Evolutionary conservation across 1,284 basidiomycete species (phyloP), one percentile per base, ranked within the genome.

Genomic region (Cryptococcus sp.): DNA sequence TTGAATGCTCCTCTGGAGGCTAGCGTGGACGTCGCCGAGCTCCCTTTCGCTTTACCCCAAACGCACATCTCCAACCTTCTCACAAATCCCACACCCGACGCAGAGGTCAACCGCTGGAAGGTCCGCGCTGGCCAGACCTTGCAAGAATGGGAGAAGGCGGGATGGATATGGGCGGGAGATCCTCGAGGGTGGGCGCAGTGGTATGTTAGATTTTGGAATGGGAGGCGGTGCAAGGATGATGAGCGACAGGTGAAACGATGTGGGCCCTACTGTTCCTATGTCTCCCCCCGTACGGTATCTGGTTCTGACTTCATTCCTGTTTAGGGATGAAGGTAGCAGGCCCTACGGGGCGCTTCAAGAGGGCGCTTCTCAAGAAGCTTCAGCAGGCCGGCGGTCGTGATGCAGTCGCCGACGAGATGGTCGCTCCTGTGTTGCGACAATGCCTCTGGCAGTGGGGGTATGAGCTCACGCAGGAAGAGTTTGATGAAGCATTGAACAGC

Each of bases 141-240:
- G 18, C 68, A 71, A 46, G 79, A 79, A 39, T 80, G 79, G 79
- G 79, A 80, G 55, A 76, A 78, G 51, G 69, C 74, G 5, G 79
- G 79, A 2, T 80, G 79, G 79, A 76, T 80, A 20, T 74, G 73
- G 59, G 43, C 56, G 3, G 74, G 70, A 11, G 79, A 80, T 69
- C 79, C 79, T 7, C 56, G 79, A 23, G 79, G 79, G 16, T 80
- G 79, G 79, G 79, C 78, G 23, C 71, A 78, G 57, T 78, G 77
- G 77, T 80, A 80, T 68, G 63, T 68, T 16, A 66, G 78, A 15
- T 80, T 80, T 65, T 80, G 77, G 64, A 65, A 72, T n/a, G 79
- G 79, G 0, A 63, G 79, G 48, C 55, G 79, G 50, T 75, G 73
- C 36, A 68, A 62, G 11, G 79, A 80, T 60, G 79, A 80, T 63